Evolutionary conservation across 768 basidiomycete species (phyloP), one percentile per base, ranked within the genome.

Genomic region (Boletus subcaerulescens): DNA sequence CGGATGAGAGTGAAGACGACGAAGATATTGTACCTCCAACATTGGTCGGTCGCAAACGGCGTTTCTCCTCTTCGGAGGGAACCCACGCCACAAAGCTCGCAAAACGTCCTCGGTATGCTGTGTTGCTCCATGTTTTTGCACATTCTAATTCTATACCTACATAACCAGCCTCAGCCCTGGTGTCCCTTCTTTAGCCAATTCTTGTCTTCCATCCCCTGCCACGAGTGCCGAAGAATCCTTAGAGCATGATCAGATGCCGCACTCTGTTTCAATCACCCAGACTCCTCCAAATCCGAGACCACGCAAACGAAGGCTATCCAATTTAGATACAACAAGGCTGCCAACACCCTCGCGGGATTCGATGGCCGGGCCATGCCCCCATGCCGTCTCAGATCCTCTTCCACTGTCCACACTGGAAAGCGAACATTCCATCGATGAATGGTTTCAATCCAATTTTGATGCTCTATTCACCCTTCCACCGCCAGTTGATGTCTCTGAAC

Each of bases 261-360:
- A 4, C 0, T 36, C 38, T 35, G 7, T 24, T 4, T 35, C 17
- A 24, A 11, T 15, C 18, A 8, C 39, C 9, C 58, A 52, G 17
- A 35, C 3, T 36, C 18, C 32, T 10, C 11, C 49, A 5, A 13
- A 26, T 33, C 4, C 18, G 15, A 44, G 51, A 17, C 54, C 56
- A 1, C 57, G 46, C 38, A 76, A 78, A 55, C 73, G 75, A 26
- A 64, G 72, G 2, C 22, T 74, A 3, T 78, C 80, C 0, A 70
- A 75, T 26, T 50, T 60, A 8, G 69, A 66, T 11, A 22, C 48
- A 1, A 24, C 57, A 1, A 22, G 41, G 1, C 10, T 54, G 4
- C 41, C 65, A 4, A 76, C 75, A 36, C 67, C 69, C 4, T 67
- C 69, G 0, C 65, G 65, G 13, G 58, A 52, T 15, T 51, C 63